Evolutionary conservation across 192 early-diverging fungal species (phyloP), one percentile per base, ranked within the genome.

Genomic region (Geranomyces michiganensis): DNA sequence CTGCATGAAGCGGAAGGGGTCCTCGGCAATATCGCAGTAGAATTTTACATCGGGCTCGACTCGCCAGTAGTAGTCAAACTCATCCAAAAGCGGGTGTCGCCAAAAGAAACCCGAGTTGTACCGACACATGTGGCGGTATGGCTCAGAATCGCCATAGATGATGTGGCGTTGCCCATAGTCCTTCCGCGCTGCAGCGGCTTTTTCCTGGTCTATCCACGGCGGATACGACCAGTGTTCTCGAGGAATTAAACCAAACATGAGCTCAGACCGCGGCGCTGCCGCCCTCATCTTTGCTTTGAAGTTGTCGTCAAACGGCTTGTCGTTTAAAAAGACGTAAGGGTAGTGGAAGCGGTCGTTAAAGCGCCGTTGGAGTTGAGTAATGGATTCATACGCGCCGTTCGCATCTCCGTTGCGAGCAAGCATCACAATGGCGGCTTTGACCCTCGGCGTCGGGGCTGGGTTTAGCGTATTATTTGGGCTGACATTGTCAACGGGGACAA

Each of bases 101-200:
- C 82, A 92, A 64, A 94, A 91, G 68, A 89, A 94, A 19, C 92
- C 92, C 17, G 90, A 92, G 79, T 74, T 78, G 73, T 62, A 95
- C 46, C 93, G 83, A 56, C 93, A 95, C 93, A 95, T 95, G 65
- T 95, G 92, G 36, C 93, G 89, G 78, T 96, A 96, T 14, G 89
- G 87, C 64, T 91, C 80, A 33, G 82, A 85, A 14, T 81, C 88
- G 1, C 90, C 92, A 65, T 93, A 95, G 29, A 90, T 82, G 4
- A 94, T 87, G 59, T 67, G 67, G 17, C 81, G 70, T 24, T 65
- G 62, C 14, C 68, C 65, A 87, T 94, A 89, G 1, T 84, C 60
- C 56, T 84, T 32, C 21, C 89, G 73, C 31, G 72, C 73, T 36
- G 87, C 76, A 1, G 72, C 81, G 17, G 91, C 91, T 29, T 81